phyloP scores from a whole-genome alignment of 495 filamentous ascomycete species.

The Penicillium cosmopolitanum region DNA sequence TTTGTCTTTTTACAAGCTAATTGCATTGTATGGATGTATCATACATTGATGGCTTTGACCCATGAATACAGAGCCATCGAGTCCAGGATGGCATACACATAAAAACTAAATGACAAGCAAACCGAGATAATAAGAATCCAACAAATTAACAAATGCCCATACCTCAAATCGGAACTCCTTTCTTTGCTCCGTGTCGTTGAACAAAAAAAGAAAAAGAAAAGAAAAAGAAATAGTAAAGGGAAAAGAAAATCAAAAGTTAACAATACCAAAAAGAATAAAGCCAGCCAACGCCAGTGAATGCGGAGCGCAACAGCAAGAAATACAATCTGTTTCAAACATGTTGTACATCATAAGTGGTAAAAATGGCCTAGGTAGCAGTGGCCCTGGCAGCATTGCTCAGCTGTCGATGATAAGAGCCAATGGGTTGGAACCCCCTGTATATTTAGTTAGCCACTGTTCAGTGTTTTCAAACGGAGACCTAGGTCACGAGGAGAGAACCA shows the following conservation, averaged over 20 bases:
- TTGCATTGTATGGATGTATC: constrained; percentile 24
- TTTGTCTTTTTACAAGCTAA: neutral
- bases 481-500: constrained; percentile 23
- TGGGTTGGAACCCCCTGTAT: constrained; percentile 69
- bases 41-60: constrained; percentile 23
- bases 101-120: constrained; percentile 7
- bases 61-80: constrained; percentile 23
- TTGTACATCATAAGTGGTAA: constrained; percentile 26
- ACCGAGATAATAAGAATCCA: constrained; percentile 3
- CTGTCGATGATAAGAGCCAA: constrained; percentile 67
- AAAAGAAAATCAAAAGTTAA: neutral
- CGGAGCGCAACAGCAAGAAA: constrained; percentile 19
- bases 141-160: constrained; percentile 8
- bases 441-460: constrained; percentile 29
- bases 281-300: constrained; percentile 34
- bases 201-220: neutral
- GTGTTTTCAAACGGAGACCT: constrained; percentile 17
- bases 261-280: neutral
- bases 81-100: constrained; percentile 13
- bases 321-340: constrained; percentile 23
- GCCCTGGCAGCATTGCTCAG: constrained; percentile 49
- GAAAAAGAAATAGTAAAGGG: neutral
- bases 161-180: constrained; percentile 16
- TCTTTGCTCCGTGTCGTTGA: constrained; percentile 7
- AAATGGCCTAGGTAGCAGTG: constrained; percentile 26